Evolutionary conservation across 768 basidiomycete genomes (phyloP).

Genomic region (Tricholoma furcatifolium): DNA sequence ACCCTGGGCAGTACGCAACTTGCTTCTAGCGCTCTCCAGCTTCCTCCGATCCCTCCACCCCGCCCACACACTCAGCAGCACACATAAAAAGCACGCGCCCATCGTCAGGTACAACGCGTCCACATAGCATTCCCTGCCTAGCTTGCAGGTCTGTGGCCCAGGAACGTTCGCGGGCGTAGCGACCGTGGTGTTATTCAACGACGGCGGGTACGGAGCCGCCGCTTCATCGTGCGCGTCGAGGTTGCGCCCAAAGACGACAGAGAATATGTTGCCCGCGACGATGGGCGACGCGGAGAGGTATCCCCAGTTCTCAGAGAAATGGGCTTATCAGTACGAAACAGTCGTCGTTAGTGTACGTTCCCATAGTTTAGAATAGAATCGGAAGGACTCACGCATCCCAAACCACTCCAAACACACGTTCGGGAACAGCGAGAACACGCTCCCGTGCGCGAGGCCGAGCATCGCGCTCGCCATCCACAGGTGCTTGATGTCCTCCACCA

Average conservation of each 20-base stretch:
- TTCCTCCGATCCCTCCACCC: constrained; percentile 46
- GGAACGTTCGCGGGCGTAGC: constrained; percentile 26
- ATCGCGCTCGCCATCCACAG: constrained; percentile 61
- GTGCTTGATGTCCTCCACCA: constrained; percentile 55
- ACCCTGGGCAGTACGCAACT: too few relatives aligned
- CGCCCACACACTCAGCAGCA: constrained; percentile 50
- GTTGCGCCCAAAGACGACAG: constrained; percentile 78
- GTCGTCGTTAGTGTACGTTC: neutral
- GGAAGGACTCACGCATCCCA: constrained; percentile 65
- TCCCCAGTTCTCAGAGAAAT: constrained; percentile 88
- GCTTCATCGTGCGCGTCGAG: constrained; percentile 63
- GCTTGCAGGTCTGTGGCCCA: constrained; percentile 35
- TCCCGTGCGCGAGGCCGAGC: constrained; percentile 72
- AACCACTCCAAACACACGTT: constrained; percentile 89
- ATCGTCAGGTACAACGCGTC: constrained; percentile 54
- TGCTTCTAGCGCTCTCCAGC: constrained; percentile 9
- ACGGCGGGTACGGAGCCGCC: neutral
- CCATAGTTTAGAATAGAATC: neutral
- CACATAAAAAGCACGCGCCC: constrained; percentile 42
- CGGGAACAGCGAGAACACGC: constrained; percentile 68
- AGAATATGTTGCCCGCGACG: constrained; percentile 80
- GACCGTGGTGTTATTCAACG: constrained; percentile 5
- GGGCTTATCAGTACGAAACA: constrained; percentile 34
- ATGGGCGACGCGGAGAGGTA: constrained; percentile 72
- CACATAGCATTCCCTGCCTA: constrained; percentile 60